Evolutionary conservation across 2,329 filamentous ascomycete genomes (phyloP).

Genomic region (Pseudogymnoascus sp.): DNA sequence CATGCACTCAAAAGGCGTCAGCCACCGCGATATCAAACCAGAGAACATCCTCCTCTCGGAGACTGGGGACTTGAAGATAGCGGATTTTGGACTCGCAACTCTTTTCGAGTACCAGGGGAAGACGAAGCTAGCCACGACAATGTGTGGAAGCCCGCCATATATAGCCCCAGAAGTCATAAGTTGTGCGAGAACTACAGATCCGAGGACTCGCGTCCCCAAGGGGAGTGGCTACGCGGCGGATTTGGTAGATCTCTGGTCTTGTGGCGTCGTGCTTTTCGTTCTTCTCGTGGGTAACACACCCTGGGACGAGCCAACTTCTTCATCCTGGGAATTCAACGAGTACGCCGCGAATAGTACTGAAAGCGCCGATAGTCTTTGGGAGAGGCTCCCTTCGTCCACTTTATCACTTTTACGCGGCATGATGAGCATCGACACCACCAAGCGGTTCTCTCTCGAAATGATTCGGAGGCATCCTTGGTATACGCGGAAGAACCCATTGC

Average conservation of each 20-base stretch:
- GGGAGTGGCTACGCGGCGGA: constrained; percentile 63
- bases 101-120: constrained; percentile 85
- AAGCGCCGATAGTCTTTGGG: constrained; percentile 79
- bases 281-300: constrained; percentile 92
- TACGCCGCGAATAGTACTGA: constrained; percentile 73
- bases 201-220: constrained; percentile 37
- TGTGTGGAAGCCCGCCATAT: constrained; percentile 93
- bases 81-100: constrained; percentile 92
- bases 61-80: constrained; percentile 81
- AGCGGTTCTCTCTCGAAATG: constrained; percentile 76
- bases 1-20: constrained; percentile 93
- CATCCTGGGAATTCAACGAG: constrained; percentile 86
- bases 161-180: constrained; percentile 85
- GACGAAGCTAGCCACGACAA: constrained; percentile 72
- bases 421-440: constrained; percentile 69
- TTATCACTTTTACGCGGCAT: constrained; percentile 83
- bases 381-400: constrained; percentile 61
- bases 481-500: constrained; percentile 68
- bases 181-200: constrained; percentile 38
- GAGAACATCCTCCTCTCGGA: constrained; percentile 89
- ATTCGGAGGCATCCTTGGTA: constrained; percentile 94
- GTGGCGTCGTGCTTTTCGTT: constrained; percentile 95
- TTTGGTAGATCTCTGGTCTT: constrained; percentile 90
- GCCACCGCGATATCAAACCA: constrained; percentile 84
- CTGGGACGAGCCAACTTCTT: constrained; percentile 83